Conservation (phyloP, 2,329 filamentous ascomycete genomes). For the Corinectria fuckeliana region DNA sequence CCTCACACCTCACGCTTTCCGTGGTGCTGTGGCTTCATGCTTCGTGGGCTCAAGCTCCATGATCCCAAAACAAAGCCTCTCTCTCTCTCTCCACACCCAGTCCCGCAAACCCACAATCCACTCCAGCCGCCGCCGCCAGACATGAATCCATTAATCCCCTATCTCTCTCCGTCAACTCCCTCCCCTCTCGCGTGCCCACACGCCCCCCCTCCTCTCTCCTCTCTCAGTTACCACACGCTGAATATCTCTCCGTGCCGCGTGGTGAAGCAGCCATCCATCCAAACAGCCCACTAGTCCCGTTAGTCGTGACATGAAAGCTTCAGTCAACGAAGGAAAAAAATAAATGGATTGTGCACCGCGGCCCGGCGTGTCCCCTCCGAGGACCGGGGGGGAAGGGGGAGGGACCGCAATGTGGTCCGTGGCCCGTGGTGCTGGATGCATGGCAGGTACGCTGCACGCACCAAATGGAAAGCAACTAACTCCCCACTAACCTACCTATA, state of each 20-base stretch:
- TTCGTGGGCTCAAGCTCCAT: not conserved
- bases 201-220: slow-evolving; percentile 1
- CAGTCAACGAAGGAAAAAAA: slow-evolving; percentile 21
- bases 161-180: slow-evolving; percentile 21
- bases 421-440: no score
- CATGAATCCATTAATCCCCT: slow-evolving; percentile 18
- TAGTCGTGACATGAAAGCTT: slow-evolving; percentile 36
- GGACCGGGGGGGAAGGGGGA: slow-evolving; percentile 9
- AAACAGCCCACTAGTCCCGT: slow-evolving; percentile 24
- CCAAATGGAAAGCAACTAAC: no score
- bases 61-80: not conserved
- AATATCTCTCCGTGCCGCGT: no score
- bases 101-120: slow-evolving; percentile 20
- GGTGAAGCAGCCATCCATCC: not conserved
- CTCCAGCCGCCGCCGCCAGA: not conserved
- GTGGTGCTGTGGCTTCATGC: not conserved
- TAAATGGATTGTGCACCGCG: slow-evolving; percentile 15
- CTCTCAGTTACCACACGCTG: no score
- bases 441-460: slow-evolving; percentile 6
- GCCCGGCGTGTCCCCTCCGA: slow-evolving; percentile 17
- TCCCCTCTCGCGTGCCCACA: not conserved
- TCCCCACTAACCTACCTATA: slow-evolving; percentile 2
- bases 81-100: no score
- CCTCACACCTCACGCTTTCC: not conserved
- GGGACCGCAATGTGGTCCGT: no score